Base-by-base conservation (phyloP, 352 stramenopile genomes). In the Pythium utonaiense region DNA sequence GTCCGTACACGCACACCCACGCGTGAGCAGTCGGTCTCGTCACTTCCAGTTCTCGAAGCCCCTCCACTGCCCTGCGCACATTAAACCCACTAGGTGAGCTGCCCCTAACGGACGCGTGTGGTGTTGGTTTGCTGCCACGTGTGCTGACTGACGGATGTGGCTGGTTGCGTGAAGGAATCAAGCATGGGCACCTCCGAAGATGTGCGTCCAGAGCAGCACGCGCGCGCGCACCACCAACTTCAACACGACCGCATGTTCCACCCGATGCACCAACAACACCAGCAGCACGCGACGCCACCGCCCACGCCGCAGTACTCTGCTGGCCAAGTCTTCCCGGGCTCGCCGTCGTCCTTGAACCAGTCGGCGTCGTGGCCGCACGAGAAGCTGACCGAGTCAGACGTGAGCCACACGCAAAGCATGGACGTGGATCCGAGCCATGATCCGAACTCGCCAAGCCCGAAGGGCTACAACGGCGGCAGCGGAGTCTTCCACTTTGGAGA, bases 401-500 rank as follows among this genome's bases (percentile, higher is more conserved):
- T 60, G 14, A 30, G 19, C 31, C 40, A 60, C 41, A 25, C 54
- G 19, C 54, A 63, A 13, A 41, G 21, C 31, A 63, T 68, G 53
- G 61, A 68, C 27, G 53, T 68, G 17, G 55, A 69, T 38, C 62
- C 62, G 55, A 69, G 31, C 28, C 27, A 53, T 22, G 62, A 69
- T 27, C 13, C 22, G 6, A 57, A 51, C 57, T 62, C 60, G 34
- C 60, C 53, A 3, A 67, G 53, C 36, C 53, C 60, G 8, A 66
- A 45, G 12, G 19, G 53, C 55, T 50, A 66, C 57, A 52, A 34
- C 28, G 30, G 19, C 25, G 38, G 30, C 28, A 19, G 41, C 27
- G 47, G 30, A 4, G 42, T 66, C 40, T 66, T 66, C 52, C 51
- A 66, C 33, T 56, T 66, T 45, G 58, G 58, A 31, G 58, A 65